Evolutionary conservation across 2,329 filamentous ascomycete species (phyloP).

Genomic region (Talaromyces pinophilus): DNA sequence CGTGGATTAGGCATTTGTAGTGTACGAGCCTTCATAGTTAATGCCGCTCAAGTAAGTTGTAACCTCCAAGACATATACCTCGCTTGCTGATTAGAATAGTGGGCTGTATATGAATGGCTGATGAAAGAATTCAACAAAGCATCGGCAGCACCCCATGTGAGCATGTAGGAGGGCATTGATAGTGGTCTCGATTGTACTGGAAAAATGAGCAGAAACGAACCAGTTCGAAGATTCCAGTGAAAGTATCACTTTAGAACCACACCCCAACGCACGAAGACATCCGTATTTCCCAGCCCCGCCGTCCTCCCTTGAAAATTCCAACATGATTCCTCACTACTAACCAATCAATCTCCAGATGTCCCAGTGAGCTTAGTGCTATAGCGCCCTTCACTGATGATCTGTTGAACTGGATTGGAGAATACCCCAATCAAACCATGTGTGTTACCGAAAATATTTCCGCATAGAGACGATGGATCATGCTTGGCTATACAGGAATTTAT

Average conservation of each 20-base stretch:
- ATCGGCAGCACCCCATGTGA: constrained; percentile 22
- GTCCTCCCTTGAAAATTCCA: neutral
- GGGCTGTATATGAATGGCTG: constrained; percentile 88
- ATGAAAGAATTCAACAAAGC: constrained; percentile 56
- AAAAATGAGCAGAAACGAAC: neutral
- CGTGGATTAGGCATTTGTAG: constrained; percentile 78
- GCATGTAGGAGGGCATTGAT: constrained; percentile 20
- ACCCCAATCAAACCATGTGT: neutral
- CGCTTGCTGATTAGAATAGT: constrained; percentile 51
- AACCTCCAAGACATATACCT: neutral
- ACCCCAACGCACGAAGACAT: neutral
- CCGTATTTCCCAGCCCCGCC: neutral
- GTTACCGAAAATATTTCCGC: neutral
- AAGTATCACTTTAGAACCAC: neutral
- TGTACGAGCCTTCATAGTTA: constrained; percentile 83
- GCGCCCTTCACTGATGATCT: too few species aligned
- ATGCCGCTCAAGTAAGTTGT: constrained; percentile 68
- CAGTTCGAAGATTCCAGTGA: neutral
- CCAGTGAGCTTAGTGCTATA: neutral
- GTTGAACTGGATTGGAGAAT: too few species aligned
- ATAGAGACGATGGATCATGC: neutral
- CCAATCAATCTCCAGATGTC: neutral
- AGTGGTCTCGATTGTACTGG: neutral
- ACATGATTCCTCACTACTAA: neutral
- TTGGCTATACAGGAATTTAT: neutral